Percentiles rank a stretch among this genome's conserved stretches.
phyloP scores from a whole-genome alignment of 306 rosid species.

The Vigna radiata region DNA sequence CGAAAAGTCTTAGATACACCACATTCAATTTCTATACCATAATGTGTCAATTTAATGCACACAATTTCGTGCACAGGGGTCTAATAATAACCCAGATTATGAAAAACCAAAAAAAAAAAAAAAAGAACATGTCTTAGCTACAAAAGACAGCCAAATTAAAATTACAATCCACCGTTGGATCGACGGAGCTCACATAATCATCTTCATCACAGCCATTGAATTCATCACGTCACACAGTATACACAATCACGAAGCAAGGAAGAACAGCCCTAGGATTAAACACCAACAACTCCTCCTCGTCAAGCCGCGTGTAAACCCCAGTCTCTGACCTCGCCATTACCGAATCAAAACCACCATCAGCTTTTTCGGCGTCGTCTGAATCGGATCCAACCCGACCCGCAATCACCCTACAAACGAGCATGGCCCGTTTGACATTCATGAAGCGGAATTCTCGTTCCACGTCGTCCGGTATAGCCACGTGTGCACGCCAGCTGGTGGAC shows the following conservation, averaged over 20 bases:
- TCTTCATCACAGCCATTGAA: background rate
- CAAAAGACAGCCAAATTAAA: constrained; percentile 43
- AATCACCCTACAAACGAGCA: constrained; percentile 84
- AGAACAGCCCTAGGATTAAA: constrained; percentile 97
- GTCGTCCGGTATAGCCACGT: constrained; percentile 84
- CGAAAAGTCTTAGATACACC: background rate
- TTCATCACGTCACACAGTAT: constrained; percentile 54
- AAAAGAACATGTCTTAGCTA: constrained; percentile 30
- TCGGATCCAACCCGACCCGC: constrained; percentile 92
- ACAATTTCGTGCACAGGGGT: constrained; percentile 20
- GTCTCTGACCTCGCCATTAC: constrained; percentile 65
- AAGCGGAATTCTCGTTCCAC: constrained; percentile 79
- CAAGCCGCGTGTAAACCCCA: constrained; percentile 66
- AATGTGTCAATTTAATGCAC: constrained; percentile 38
- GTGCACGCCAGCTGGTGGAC: constrained; percentile 85
- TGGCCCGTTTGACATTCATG: constrained; percentile 92
- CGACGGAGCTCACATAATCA: constrained; percentile 27
- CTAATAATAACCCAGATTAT: constrained; percentile 22
- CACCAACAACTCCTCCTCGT: constrained; percentile 90
- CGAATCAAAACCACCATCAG: constrained; percentile 77
- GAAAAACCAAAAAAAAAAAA: constrained; percentile 1
- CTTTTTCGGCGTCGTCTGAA: constrained; percentile 63
- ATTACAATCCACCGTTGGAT: constrained; percentile 39
- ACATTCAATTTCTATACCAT: constrained; percentile 35
- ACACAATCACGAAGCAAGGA: constrained; percentile 97